These are phyloP conservation scores for Pseudogymnoascus sp. DNA, from an alignment of 2,329 filamentous ascomycete genomes.

Conservation along the genomic window DNA sequence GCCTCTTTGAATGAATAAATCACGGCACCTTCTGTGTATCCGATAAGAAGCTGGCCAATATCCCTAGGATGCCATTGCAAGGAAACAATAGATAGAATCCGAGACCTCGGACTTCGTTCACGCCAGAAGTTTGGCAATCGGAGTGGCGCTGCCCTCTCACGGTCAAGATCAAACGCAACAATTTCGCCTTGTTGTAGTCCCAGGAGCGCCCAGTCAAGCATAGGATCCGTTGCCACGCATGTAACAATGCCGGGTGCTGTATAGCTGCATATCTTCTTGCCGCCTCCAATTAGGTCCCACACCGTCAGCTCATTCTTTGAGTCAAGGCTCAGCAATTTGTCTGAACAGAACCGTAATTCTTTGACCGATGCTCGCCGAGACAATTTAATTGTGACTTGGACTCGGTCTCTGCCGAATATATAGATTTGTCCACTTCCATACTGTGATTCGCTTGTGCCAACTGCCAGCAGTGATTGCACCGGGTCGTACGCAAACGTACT, in stretches of 20 bases:
- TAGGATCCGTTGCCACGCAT: slow-evolving; percentile 72
- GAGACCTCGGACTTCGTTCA: slow-evolving; percentile 60
- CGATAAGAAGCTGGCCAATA: slow-evolving; percentile 82
- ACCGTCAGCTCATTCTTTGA: slow-evolving; percentile 77
- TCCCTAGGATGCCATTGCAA: slow-evolving; percentile 85
- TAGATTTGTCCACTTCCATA: slow-evolving; percentile 85
- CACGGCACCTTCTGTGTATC: slow-evolving; percentile 81
- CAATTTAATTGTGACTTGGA: slow-evolving; percentile 67
- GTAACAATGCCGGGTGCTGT: slow-evolving; percentile 71
- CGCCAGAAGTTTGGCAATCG: slow-evolving; percentile 83
- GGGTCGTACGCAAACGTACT: slow-evolving; percentile 87
- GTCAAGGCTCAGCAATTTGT: slow-evolving; percentile 79
- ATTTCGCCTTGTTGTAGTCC: slow-evolving; percentile 78
- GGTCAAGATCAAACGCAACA: slow-evolving; percentile 86
- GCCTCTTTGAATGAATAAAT: slow-evolving; percentile 95
- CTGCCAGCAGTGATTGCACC: slow-evolving; percentile 83
- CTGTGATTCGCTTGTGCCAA: slow-evolving; percentile 81
- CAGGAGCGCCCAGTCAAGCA: slow-evolving; percentile 87
- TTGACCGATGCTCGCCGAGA: slow-evolving; percentile 67
- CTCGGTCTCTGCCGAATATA: slow-evolving; percentile 73
- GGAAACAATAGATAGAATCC: slow-evolving; percentile 60
- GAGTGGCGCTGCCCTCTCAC: slow-evolving; percentile 68
- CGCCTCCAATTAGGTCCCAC: slow-evolving; percentile 66
- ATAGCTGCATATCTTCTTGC: slow-evolving; percentile 58
- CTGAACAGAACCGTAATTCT: slow-evolving; percentile 74